These are phyloP conservation scores for Podospora comata DNA, from an alignment of 495 filamentous ascomycete genomes.

Conservation along the genomic window DNA sequence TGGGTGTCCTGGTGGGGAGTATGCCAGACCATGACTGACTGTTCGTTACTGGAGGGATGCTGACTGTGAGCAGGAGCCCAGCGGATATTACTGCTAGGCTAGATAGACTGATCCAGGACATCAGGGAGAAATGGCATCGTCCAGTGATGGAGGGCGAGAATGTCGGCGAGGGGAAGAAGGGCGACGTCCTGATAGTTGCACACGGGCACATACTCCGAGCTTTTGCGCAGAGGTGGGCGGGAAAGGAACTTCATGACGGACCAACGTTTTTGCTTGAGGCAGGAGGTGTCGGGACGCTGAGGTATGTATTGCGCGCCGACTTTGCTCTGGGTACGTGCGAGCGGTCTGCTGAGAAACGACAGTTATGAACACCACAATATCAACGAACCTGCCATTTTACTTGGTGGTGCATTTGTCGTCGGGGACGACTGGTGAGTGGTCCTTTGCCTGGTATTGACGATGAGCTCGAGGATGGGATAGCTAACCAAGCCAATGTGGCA, in stretches of 20 bases:
- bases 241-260: slow-evolving; percentile 62
- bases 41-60: neutral
- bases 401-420: slow-evolving; percentile 65
- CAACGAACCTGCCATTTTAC: slow-evolving; percentile 65
- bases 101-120: slow-evolving; percentile 71
- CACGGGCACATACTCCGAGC: slow-evolving; percentile 88
- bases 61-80: slow-evolving; percentile 43
- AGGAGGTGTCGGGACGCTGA: slow-evolving; percentile 81
- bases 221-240: slow-evolving; percentile 85
- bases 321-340: neutral
- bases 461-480: neutral
- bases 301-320: slow-evolving; percentile 37
- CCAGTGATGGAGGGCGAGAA: slow-evolving; percentile 46
- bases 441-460: neutral
- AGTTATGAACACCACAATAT: slow-evolving; percentile 66
- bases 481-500: neutral
- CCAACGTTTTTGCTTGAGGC: slow-evolving; percentile 72
- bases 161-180: slow-evolving; percentile 26
- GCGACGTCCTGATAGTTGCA: slow-evolving; percentile 62
- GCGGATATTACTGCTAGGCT: slow-evolving; percentile 64
- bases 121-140: slow-evolving; percentile 57
- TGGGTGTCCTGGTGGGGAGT: slow-evolving; percentile 69
- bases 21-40: slow-evolving; percentile 21
- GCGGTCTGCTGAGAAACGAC: slow-evolving; percentile 21
- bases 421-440: slow-evolving; percentile 34